Base-by-base conservation (phyloP, 805 yeast genomes). In the Myxozyma lipomycoides region DNA sequence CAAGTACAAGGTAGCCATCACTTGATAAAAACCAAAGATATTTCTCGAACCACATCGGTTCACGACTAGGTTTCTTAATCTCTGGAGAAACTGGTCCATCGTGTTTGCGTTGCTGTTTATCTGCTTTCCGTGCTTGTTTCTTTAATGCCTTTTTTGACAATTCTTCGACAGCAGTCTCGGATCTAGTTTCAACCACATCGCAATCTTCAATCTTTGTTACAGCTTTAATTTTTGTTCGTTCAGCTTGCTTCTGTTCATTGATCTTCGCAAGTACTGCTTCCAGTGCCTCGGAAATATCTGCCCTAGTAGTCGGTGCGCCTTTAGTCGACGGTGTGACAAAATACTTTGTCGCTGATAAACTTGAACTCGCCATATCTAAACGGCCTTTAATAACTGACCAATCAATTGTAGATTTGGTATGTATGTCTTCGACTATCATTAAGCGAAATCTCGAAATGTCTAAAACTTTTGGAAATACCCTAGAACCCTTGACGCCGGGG, bases 21-120 rank as follows among this genome's bases (percentile, higher is more conserved):
- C 83, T 81, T 0, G 96, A 79, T n/a, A 90, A 73, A 63, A 93
- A 93, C 98, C 98, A 93, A 62, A 76, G 81, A 67, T 83, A 91
- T 67, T 91, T 93, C 65, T 93, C 98, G 70, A 93, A 93, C 86
- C 96, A 90, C 64, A 74, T 83, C 42, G 87, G 88, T 3, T 78
- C 40, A 15, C 21, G 35, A 39, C 3, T 48, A 30, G 18, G n/a
- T 21, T 18, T 21, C 30, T 35, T 36, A 38, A n/a, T 18, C 32
- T 9, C 35, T 21, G 17, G 7, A 10, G 25, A 3, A 18, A 5
- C 4, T 12, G 41, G 3, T 10, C 12, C n/a, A 12, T 36, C 43
- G 3, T n/a, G 12, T n/a, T 36, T 42, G 4, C 35, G 45, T 24
- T 42, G 45, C 40, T 50, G 55, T 37, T 53, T 51, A 15, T 26